Evolutionary conservation across 768 basidiomycete species (phyloP).

Genomic region (Boletus sensibilis): DNA sequence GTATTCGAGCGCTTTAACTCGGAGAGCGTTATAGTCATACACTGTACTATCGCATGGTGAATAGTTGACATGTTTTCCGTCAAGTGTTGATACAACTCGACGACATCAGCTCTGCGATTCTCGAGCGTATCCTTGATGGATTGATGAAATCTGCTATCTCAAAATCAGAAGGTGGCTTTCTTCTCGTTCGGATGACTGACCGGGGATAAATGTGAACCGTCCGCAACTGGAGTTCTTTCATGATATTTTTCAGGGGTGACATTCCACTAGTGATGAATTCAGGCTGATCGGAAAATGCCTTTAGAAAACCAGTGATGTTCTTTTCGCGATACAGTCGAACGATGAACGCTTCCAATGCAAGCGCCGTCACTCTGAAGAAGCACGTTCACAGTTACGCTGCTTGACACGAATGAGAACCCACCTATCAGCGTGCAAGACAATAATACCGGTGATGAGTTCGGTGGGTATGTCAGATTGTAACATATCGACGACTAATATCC

Average conservation of each 20-base stretch:
- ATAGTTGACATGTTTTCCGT: constrained; percentile 89
- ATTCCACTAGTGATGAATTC: constrained; percentile 92
- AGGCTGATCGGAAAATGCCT: constrained; percentile 96
- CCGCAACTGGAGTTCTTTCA: constrained; percentile 89
- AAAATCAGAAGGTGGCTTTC: not conserved
- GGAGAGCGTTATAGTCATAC: constrained; percentile 85
- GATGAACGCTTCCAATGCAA: constrained; percentile 89
- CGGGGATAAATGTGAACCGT: constrained; percentile 92
- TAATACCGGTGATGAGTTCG: constrained; percentile 82
- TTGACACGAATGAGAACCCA: constrained; percentile 32
- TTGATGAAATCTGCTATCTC: constrained; percentile 73
- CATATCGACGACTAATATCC: constrained; percentile 95
- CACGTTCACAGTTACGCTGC: not conserved
- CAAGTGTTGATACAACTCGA: constrained; percentile 86
- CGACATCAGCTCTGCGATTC: constrained; percentile 82
- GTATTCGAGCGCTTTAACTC: constrained; percentile 90
- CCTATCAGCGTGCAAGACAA: constrained; percentile 92
- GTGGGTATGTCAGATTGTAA: constrained; percentile 82
- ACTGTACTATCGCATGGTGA: constrained; percentile 88
- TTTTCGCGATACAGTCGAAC: constrained; percentile 87
- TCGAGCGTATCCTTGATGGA: constrained; percentile 81
- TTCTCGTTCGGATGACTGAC: constrained; percentile 39
- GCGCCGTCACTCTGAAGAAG: constrained; percentile 69
- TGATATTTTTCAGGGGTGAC: constrained; percentile 86
- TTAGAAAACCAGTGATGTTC: constrained; percentile 88